Evolutionary conservation across 768 basidiomycete genomes (phyloP).

Genomic region (Tubosaeta sp.): DNA sequence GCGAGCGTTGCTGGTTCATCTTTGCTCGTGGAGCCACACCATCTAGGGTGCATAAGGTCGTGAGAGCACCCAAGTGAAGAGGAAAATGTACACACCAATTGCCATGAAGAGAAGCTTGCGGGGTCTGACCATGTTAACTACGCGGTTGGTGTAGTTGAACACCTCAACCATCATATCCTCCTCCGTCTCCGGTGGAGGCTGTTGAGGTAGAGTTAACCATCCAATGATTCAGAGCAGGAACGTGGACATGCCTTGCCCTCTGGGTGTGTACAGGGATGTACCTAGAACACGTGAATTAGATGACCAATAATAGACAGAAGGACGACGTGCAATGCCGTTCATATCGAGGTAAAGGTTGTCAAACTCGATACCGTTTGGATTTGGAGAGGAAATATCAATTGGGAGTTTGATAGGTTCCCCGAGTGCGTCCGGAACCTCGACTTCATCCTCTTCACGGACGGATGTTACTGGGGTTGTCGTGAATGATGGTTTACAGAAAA

Average conservation of each 20-base stretch:
- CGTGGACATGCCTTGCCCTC: conserved; percentile 74
- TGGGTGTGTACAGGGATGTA: conserved; percentile 98
- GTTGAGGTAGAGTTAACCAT: background rate
- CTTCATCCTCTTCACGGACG: conserved; percentile 83
- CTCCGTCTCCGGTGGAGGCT: conserved; percentile 97
- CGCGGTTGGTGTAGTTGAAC: conserved; percentile 93
- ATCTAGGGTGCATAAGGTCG: conserved; percentile 44
- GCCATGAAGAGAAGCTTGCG: conserved; percentile 97
- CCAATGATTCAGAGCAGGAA: background rate
- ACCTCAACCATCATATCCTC: conserved; percentile 99
- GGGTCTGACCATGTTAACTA: conserved; percentile 95
- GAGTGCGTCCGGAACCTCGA: conserved; percentile 59
- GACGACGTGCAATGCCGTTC: conserved; percentile 85
- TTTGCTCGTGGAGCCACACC: conserved; percentile 98
- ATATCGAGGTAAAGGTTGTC: conserved; percentile 98
- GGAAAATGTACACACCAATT: conserved; percentile 61
- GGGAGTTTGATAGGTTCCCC: conserved; percentile 70
- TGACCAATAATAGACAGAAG: background rate
- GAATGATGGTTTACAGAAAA: background rate
- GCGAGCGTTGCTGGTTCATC: conserved; percentile 99
- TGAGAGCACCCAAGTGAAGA: background rate
- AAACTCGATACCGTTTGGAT: conserved; percentile 95
- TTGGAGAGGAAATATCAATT: conserved; percentile 71
- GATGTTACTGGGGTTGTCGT: conserved; percentile 48
- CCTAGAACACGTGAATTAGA: conserved; percentile 38